Evolutionary conservation across 2,329 filamentous ascomycete genomes (phyloP).

Genomic region (Colletotrichum aenigma): DNA sequence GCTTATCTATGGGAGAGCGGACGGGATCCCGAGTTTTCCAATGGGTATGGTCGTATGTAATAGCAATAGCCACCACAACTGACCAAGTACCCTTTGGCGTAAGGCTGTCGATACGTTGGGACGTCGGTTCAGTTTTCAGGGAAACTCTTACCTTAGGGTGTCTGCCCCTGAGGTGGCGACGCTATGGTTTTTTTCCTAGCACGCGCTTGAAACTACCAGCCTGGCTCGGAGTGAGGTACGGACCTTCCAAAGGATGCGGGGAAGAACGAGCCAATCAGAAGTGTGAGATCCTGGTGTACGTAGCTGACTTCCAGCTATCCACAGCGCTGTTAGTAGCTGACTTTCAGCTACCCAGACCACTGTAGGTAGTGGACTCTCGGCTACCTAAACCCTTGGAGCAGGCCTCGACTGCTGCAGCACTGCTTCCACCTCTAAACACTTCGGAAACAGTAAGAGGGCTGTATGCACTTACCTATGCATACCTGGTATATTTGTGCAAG

Average conservation of each 20-base stretch:
- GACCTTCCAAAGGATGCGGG: background rate
- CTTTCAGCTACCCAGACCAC: no score
- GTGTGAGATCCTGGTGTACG: background rate
- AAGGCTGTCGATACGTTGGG: background rate
- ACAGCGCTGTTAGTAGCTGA: background rate
- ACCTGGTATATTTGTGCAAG: background rate
- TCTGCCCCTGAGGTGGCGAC: background rate
- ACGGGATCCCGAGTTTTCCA: background rate
- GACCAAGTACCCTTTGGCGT: background rate
- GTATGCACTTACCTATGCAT: background rate
- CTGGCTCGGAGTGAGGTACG: no score
- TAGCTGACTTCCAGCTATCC: no score
- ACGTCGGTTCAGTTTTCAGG: background rate
- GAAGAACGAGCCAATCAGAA: background rate
- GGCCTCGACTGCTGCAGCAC: background rate
- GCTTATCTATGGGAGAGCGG: no score
- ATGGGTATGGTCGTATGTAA: background rate
- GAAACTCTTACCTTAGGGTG: background rate
- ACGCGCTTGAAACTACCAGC: no score
- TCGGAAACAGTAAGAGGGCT: background rate
- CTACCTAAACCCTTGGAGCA: background rate
- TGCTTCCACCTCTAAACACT: background rate
- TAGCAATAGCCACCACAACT: fast-evolving
- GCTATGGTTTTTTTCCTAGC: no score
- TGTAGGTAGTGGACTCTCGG: background rate